Conservation (phyloP, 768 basidiomycete species). For the Termitomyces sp. region DNA sequence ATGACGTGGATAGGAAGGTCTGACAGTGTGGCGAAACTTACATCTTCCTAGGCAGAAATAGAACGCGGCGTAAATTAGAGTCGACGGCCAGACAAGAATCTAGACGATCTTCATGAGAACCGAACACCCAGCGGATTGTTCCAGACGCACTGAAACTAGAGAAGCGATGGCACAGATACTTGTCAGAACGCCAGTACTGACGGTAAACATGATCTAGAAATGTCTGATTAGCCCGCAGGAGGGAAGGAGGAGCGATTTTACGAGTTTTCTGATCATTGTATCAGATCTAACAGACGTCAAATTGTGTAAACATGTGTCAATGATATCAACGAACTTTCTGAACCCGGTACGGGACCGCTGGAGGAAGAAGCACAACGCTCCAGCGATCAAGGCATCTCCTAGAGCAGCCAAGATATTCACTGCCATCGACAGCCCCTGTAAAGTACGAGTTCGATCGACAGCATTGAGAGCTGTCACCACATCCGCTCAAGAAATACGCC, state of each 20-base stretch:
- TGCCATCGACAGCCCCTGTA: conserved; percentile 49
- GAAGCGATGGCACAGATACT: conserved; percentile 39
- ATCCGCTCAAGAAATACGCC: conserved; percentile 1
- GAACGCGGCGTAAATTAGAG: conserved; percentile 54
- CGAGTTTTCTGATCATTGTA: conserved; percentile 38
- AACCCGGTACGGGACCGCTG: conserved; percentile 49
- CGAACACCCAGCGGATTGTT: neutral
- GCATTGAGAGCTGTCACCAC: neutral
- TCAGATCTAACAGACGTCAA: conserved; percentile 29
- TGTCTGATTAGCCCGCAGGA: neutral
- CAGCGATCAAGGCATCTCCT: conserved; percentile 46
- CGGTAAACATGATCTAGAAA: conserved; percentile 32
- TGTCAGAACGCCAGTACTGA: conserved; percentile 37
- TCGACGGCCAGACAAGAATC: conserved; percentile 43
- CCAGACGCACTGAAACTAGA: conserved; percentile 29
- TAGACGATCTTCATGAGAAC: conserved; percentile 15
- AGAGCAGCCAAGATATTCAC: conserved; percentile 49
- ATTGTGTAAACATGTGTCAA: conserved; percentile 4
- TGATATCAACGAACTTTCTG: conserved; percentile 31
- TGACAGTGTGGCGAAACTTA: conserved; percentile 18
- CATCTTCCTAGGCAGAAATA: conserved; percentile 52
- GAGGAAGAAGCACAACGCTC: conserved; percentile 43
- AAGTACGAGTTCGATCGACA: neutral
- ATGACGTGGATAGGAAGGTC: neutral
- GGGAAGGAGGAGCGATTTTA: conserved; percentile 1